phyloP scores from a whole-genome alignment of 345 rosid genomes.

The Linum usitatissimum region DNA sequence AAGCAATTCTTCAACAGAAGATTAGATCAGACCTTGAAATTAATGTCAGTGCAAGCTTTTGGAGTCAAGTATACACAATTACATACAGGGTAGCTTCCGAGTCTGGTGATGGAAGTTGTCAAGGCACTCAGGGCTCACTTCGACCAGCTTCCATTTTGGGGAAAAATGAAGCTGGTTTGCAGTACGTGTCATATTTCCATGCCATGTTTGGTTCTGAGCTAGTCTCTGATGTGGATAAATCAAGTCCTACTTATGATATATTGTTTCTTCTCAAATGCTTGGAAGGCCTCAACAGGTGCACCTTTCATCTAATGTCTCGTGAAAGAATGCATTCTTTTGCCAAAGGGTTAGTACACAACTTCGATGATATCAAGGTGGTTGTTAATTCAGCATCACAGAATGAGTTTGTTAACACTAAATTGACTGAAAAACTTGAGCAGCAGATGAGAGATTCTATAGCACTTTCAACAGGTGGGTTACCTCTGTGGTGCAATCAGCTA shows the following conservation, averaged over 20 bases:
- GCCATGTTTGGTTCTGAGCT: constrained; percentile 43
- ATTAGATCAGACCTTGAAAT: constrained; percentile 45
- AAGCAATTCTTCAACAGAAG: constrained; percentile 64
- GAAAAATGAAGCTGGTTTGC: constrained; percentile 17
- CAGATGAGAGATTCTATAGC: constrained; percentile 77
- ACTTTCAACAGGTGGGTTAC: constrained; percentile 57
- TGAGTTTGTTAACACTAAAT: constrained; percentile 66
- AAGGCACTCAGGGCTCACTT: constrained; percentile 15
- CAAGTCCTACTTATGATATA: constrained; percentile 49
- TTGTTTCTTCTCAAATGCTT: constrained; percentile 65
- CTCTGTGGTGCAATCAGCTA: constrained; percentile 77
- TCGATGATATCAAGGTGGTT: constrained; percentile 49
- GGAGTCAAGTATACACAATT: constrained; percentile 52
- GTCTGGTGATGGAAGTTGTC: constrained; percentile 18
- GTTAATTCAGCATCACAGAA: constrained; percentile 42
- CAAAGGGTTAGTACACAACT: constrained; percentile 45
- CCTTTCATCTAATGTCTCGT: constrained; percentile 55
- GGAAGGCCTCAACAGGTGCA: constrained; percentile 55
- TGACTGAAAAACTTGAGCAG: constrained; percentile 89
- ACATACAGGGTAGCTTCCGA: constrained; percentile 45
- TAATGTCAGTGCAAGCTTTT: constrained; percentile 35
- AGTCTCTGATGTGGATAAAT: constrained; percentile 39
- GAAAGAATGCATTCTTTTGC: constrained; percentile 54
- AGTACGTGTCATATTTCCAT: constrained; percentile 33
- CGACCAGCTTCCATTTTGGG: constrained; percentile 15